A percentile compares a stretch with the other conserved stretches of the same genome.
These are phyloP conservation scores for Fimicolochytrium jonesii DNA, from an alignment of 192 early-diverging fungal species.

Conservation along the genomic window DNA sequence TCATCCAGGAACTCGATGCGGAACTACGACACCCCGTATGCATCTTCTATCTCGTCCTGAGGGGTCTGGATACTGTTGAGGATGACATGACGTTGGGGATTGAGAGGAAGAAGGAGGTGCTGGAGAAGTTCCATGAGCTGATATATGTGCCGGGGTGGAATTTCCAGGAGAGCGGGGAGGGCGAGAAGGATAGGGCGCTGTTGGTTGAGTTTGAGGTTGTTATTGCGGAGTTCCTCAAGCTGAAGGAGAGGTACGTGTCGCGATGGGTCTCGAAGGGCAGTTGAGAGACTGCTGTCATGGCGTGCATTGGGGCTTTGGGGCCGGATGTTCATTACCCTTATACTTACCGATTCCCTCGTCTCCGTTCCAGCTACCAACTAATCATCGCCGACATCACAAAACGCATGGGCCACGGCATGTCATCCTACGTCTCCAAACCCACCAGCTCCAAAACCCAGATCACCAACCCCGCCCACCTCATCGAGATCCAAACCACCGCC, in stretches of 20 bases:
- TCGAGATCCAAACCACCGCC: slow-evolving; percentile 58
- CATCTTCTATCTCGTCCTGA: slow-evolving; percentile 92
- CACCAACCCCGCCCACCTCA: slow-evolving; percentile 31
- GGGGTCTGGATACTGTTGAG: slow-evolving; percentile 97
- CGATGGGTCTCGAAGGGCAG: background rate
- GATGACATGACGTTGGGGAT: slow-evolving; percentile 94
- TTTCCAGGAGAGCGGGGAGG: slow-evolving; percentile 67
- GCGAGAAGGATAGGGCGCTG: slow-evolving; percentile 91
- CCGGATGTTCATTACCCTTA: too few relatives aligned
- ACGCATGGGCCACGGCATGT: slow-evolving; percentile 95
- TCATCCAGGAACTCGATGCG: slow-evolving; percentile 70
- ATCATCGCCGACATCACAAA: slow-evolving; percentile 89
- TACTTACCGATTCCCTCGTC: too few relatives aligned
- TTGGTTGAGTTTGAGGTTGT: slow-evolving; percentile 87
- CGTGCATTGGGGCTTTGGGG: too few relatives aligned
- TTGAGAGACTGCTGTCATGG: too few relatives aligned
- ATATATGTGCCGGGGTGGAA: slow-evolving; percentile 66
- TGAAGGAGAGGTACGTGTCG: slow-evolving; percentile 49
- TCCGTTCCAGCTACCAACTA: slow-evolving; percentile 70
- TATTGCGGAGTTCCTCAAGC: slow-evolving; percentile 79
- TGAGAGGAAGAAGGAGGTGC: slow-evolving; percentile 68
- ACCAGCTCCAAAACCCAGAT: too few relatives aligned
- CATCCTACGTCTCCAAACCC: slow-evolving; percentile 47
- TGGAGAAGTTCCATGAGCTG: slow-evolving; percentile 76
- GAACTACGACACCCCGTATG: slow-evolving; percentile 66